Percentiles rank a stretch among this genome's conserved stretches.
Evolutionary conservation across 2,329 filamentous ascomycete genomes (phyloP).

Genomic region (Talaromyces sp.): DNA sequence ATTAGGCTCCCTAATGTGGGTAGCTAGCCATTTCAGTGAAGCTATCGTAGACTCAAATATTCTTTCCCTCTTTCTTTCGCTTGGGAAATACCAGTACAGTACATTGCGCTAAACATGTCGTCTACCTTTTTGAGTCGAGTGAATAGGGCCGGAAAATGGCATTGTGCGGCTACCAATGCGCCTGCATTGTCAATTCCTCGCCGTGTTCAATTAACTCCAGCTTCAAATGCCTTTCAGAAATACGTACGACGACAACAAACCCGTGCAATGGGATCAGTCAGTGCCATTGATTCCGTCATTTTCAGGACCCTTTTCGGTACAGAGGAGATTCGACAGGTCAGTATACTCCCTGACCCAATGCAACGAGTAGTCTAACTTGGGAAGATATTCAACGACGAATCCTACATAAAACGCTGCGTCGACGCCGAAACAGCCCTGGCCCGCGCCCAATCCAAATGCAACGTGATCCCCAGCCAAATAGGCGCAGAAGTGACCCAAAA

Average conservation of each 20-base stretch:
- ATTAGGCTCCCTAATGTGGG: neutral
- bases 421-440: constrained; percentile 53
- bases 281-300: constrained; percentile 47
- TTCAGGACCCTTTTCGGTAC: constrained; percentile 53
- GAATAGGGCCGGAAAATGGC: neutral
- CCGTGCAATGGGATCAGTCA: constrained; percentile 41
- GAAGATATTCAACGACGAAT: constrained; percentile 48
- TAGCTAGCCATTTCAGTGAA: neutral
- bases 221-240: neutral
- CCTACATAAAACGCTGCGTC: constrained; percentile 49
- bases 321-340: constrained; percentile 45
- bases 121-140: neutral
- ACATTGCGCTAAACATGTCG: neutral
- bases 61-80: neutral
- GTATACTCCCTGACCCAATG: neutral
- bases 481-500: constrained; percentile 37
- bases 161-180: neutral
- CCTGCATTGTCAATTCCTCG: neutral
- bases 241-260: neutral
- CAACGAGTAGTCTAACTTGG: neutral
- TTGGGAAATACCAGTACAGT: neutral
- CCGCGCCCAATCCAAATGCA: constrained; percentile 48
- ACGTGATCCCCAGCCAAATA: constrained; percentile 44
- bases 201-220: neutral
- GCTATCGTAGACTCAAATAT: neutral